These are phyloP conservation scores for Candida broadrunensis DNA, from an alignment of 805 yeast species.

Conservation along the genomic window DNA sequence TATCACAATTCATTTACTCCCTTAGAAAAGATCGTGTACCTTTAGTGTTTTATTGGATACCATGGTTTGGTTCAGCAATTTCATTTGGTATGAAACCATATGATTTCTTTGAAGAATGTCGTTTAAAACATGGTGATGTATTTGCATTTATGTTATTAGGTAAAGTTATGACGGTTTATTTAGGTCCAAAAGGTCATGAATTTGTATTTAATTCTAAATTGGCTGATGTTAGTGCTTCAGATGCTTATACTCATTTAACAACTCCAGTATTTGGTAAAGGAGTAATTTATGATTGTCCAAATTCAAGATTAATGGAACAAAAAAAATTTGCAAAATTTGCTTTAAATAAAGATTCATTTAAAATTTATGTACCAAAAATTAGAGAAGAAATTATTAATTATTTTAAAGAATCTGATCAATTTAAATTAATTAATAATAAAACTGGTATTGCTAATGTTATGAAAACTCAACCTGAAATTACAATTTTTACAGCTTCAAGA, in stretches of 20 bases:
- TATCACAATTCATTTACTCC: conserved; percentile 69
- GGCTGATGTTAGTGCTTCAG: conserved; percentile 92
- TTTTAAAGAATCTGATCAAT: conserved; percentile 52
- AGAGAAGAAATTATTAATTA: conserved; percentile 72
- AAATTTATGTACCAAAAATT: conserved; percentile 83
- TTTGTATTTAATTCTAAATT: conserved; percentile 89
- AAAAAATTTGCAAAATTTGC: conserved; percentile 94
- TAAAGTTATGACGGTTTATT: conserved; percentile 87
- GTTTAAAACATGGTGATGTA: conserved; percentile 85
- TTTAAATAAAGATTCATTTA: conserved; percentile 80
- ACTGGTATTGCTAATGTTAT: conserved; percentile 64
- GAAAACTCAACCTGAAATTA: conserved; percentile 88
- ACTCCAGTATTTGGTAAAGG: conserved; percentile 99
- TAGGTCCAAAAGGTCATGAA: conserved; percentile 98
- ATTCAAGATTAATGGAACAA: conserved; percentile 93
- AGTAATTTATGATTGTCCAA: conserved; percentile 96
- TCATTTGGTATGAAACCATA: conserved; percentile 92
- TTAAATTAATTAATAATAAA: conserved; percentile 31
- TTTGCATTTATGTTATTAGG: conserved; percentile 90
- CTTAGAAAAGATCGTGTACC: conserved; percentile 83
- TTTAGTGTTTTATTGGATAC: conserved; percentile 85
- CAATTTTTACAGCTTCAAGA: conserved; percentile 94
- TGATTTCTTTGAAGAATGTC: conserved; percentile 77
- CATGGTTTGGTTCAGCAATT: conserved; percentile 93
- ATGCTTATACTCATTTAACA: conserved; percentile 92